phyloP scores from a whole-genome alignment of 2,329 filamentous ascomycete species.

The Paramyrothecium sp. region DNA sequence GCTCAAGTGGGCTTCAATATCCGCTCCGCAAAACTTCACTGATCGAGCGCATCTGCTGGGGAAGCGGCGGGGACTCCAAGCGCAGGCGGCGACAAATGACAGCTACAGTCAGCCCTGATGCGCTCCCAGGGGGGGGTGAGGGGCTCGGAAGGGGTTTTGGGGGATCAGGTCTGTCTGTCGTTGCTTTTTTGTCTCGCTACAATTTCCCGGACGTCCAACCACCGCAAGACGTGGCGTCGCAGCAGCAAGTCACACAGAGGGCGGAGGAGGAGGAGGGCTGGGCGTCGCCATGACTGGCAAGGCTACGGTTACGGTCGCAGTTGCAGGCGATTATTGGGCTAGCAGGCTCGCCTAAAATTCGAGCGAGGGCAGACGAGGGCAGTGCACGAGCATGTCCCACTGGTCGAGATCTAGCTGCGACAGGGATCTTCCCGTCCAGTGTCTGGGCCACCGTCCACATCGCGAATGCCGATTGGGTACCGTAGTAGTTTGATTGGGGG shows the following conservation, averaged over 20 bases:
- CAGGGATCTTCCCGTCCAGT: background rate
- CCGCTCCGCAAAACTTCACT: no score
- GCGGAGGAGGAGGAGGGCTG: background rate
- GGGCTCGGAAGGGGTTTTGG: background rate
- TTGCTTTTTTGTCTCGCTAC: background rate
- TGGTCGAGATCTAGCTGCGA: background rate
- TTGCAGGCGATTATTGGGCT: background rate
- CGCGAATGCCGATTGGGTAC: background rate
- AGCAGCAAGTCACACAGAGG: background rate
- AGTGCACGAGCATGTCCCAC: background rate
- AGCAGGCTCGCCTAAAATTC: background rate
- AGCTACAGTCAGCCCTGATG: background rate
- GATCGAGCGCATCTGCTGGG: no score
- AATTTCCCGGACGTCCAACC: background rate
- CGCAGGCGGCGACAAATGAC: no score
- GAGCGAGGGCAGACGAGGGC: background rate
- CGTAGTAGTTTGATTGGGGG: background rate
- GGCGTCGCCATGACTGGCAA: background rate
- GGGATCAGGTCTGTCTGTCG: background rate
- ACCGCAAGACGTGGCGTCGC: background rate
- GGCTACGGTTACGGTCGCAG: background rate
- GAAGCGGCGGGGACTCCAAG: no score
- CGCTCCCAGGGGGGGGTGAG: background rate
- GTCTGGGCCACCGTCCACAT: background rate
- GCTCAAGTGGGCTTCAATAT: no score